These are phyloP conservation scores for Dalbergia cultrata DNA, from an alignment of 306 rosid genomes.

Conservation along the genomic window DNA sequence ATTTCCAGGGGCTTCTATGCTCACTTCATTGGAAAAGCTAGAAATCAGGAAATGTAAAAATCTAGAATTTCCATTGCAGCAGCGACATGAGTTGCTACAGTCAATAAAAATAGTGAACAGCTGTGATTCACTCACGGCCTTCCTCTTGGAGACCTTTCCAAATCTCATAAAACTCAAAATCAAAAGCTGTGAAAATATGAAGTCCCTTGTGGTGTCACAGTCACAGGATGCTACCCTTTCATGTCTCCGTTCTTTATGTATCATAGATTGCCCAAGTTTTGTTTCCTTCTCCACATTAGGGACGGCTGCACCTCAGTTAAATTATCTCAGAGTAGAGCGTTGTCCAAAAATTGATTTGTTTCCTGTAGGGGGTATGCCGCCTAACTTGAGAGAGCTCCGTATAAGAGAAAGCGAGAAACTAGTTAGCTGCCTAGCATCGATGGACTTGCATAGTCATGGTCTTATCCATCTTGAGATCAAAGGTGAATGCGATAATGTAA, in stretches of 20 bases:
- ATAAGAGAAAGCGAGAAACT: neutral
- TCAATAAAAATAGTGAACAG: accelerated
- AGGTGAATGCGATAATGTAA: neutral
- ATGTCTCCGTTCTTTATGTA: neutral
- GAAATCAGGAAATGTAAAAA: neutral
- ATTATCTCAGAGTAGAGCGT: accelerated
- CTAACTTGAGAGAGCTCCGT: neutral
- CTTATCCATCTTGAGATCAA: neutral
- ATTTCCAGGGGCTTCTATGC: neutral
- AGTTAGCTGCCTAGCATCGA: neutral
- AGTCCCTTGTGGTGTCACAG: neutral
- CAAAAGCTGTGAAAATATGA: neutral
- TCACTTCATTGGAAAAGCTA: neutral
- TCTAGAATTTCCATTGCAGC: neutral
- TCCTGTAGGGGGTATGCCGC: neutral
- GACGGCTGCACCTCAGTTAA: conserved; percentile 6
- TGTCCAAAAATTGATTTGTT: conserved; percentile 17
- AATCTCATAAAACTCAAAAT: neutral
- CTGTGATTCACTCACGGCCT: conserved; percentile 3
- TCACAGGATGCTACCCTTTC: neutral
- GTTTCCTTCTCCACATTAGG: neutral
- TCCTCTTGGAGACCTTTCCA: neutral
- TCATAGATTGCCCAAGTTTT: neutral
- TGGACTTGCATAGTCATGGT: neutral
- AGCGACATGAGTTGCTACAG: neutral